phyloP scores from a whole-genome alignment of 2,329 filamentous ascomycete species.

The Penicillium sp. region DNA sequence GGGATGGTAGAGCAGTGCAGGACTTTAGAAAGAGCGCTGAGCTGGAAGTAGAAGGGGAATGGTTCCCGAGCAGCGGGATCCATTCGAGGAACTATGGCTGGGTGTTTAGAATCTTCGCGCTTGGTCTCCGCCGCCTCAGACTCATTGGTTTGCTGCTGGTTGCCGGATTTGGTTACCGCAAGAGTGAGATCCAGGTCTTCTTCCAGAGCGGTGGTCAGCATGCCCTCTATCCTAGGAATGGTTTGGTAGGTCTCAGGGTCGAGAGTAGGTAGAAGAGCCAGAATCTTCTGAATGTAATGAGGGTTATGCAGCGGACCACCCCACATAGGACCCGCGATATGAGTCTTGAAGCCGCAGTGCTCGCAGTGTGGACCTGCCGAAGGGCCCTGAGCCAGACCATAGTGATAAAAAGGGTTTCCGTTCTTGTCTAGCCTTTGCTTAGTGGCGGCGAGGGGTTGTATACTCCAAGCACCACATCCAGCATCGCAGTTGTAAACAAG shows the following conservation, averaged over 20 bases:
- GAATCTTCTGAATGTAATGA: constrained; percentile 72
- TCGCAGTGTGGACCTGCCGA: constrained; percentile 62
- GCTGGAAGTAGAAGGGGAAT: constrained; percentile 81
- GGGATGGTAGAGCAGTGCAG: constrained; percentile 74
- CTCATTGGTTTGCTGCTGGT: constrained; percentile 8
- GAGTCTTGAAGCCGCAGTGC: constrained; percentile 81
- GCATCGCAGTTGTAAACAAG: constrained; percentile 82
- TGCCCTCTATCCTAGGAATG: constrained; percentile 74
- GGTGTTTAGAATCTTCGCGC: constrained; percentile 13
- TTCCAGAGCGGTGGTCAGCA: constrained; percentile 83
- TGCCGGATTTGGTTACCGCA: constrained; percentile 1
- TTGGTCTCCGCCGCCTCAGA: constrained; percentile 11
- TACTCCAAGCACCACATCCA: constrained; percentile 88
- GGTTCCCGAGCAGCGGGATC: constrained; percentile 64
- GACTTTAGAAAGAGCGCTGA: constrained; percentile 66
- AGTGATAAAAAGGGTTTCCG: constrained; percentile 68
- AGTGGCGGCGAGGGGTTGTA: constrained; percentile 69
- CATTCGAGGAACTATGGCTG: constrained; percentile 42
- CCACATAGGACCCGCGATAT: constrained; percentile 92
- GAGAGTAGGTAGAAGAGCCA: constrained; percentile 64
- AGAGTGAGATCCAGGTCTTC: constrained; percentile 50
- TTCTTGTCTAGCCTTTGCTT: constrained; percentile 64
- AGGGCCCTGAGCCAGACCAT: constrained; percentile 67
- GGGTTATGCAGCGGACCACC: constrained; percentile 80
- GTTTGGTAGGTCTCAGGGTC: constrained; percentile 72